These are phyloP conservation scores for Lentinula aciculospora DNA, from an alignment of 768 basidiomycete genomes.

Conservation along the genomic window DNA sequence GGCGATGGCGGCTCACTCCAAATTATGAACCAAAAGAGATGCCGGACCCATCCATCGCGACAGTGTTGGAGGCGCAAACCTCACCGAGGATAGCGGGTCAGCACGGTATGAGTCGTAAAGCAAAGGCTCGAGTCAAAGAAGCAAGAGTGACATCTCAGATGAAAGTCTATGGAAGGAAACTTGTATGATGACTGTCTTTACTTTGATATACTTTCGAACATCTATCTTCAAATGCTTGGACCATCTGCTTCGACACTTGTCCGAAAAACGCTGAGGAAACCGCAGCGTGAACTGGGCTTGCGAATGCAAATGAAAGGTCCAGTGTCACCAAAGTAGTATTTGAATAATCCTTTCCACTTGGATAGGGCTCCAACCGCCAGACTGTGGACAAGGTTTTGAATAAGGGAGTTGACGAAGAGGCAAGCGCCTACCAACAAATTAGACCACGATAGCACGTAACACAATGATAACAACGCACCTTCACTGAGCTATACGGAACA, in stretches of 20 bases:
- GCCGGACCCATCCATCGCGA: background rate
- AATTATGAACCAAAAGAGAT: background rate
- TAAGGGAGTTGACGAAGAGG: constrained; percentile 63
- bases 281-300: constrained; percentile 78
- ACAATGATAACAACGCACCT: constrained; percentile 43
- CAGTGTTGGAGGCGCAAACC: background rate
- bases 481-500: constrained; percentile 69
- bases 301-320: constrained; percentile 81
- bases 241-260: constrained; percentile 83
- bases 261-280: constrained; percentile 85
- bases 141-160: background rate
- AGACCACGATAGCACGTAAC: constrained; percentile 7
- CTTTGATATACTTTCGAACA: constrained; percentile 69
- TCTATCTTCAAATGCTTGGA: constrained; percentile 86
- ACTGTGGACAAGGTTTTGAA: constrained; percentile 67
- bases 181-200: constrained; percentile 22
- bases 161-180: background rate
- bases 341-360: constrained; percentile 8
- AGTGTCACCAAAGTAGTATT: constrained; percentile 78
- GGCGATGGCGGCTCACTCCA: constrained; percentile 6
- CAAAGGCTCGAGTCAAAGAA: background rate
- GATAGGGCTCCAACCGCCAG: constrained; percentile 69
- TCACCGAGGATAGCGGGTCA: background rate
- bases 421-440: constrained; percentile 49
- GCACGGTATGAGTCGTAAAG: background rate